Evolutionary conservation across 2,329 filamentous ascomycete genomes (phyloP).

Genomic region (Davidsoniella virescens): DNA sequence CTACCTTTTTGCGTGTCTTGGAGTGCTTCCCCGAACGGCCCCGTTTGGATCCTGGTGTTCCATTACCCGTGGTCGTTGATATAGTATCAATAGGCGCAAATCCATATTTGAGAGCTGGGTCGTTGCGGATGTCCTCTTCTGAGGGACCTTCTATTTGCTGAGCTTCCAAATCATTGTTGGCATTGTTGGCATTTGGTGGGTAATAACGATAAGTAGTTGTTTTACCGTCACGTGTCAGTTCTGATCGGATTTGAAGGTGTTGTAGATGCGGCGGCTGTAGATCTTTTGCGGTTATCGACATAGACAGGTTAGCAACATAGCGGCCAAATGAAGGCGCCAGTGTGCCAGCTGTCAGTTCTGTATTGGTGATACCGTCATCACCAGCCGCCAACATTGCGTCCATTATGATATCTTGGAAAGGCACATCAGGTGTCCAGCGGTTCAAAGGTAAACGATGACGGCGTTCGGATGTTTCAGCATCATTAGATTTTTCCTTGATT

Average conservation of each 20-base stretch:
- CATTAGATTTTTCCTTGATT: constrained; percentile 3
- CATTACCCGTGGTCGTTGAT: neutral
- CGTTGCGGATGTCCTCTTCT: neutral
- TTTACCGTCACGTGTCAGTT: constrained; percentile 13
- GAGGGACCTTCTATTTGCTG: neutral
- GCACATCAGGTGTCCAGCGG: constrained; percentile 11
- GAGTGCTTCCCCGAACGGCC: neutral
- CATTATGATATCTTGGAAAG: constrained; percentile 17
- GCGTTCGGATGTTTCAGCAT: neutral
- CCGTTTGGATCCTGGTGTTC: neutral
- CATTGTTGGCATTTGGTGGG: neutral
- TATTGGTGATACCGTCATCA: constrained; percentile 21
- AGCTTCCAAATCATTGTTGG: neutral
- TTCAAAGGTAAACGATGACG: neutral
- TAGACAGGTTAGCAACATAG: constrained; percentile 18
- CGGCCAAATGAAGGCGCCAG: constrained; percentile 22
- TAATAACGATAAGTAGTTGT: constrained; percentile 14
- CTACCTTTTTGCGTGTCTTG: constrained; percentile 8
- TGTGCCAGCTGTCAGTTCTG: constrained; percentile 22
- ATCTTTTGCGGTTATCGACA: constrained; percentile 17
- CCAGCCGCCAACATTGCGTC: constrained; percentile 21
- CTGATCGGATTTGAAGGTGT: constrained; percentile 22
- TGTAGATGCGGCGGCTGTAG: constrained; percentile 25
- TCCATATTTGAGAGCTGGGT: constrained; percentile 9
- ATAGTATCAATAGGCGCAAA: constrained; percentile 3